Conservation (phyloP, 2,329 filamentous ascomycete genomes). For the Davidsoniella eucalypti region DNA sequence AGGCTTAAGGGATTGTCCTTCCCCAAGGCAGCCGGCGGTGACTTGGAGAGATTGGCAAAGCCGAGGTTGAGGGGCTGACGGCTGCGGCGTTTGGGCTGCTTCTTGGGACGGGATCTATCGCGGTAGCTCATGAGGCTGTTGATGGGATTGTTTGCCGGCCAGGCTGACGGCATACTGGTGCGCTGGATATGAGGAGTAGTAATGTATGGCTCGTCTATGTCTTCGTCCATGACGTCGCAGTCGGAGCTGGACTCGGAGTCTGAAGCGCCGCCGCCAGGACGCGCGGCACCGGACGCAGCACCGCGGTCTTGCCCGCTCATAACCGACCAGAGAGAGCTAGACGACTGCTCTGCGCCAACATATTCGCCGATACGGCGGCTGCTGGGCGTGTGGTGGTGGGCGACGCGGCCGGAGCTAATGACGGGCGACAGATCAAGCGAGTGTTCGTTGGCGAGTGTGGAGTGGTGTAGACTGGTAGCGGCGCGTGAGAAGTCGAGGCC, state of each 20-base stretch:
- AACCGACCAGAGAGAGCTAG: slow-evolving; percentile 55
- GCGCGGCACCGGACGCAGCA: slow-evolving; percentile 59
- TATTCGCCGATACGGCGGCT: slow-evolving; percentile 33
- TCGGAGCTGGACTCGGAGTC: slow-evolving; percentile 63
- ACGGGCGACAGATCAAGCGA: slow-evolving; percentile 85
- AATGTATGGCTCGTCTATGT: slow-evolving; percentile 65
- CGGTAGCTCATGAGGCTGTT: slow-evolving; percentile 66
- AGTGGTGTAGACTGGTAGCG: slow-evolving; percentile 88
- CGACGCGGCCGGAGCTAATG: slow-evolving; percentile 42
- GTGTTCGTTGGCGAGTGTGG: slow-evolving; percentile 73
- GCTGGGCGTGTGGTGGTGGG: slow-evolving; percentile 32
- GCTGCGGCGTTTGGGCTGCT: slow-evolving; percentile 44
- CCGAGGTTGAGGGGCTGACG: slow-evolving; percentile 33
- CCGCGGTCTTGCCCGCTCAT: slow-evolving; percentile 54
- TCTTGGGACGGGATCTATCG: slow-evolving; percentile 54
- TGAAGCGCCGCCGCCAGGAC: slow-evolving; percentile 53
- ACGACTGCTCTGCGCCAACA: slow-evolving; percentile 43
- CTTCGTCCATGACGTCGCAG: slow-evolving; percentile 54
- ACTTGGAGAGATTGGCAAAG: slow-evolving; percentile 43
- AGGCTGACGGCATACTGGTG: slow-evolving; percentile 19
- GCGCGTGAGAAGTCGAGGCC: slow-evolving; percentile 87
- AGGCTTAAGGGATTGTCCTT: slow-evolving; percentile 21
- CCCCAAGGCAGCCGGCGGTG: slow-evolving; percentile 43
- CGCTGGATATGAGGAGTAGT: slow-evolving; percentile 52
- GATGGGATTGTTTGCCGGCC: slow-evolving; percentile 43